Evolutionary conservation across 129 eudicot species (phyloP).

Genomic region (Saposhnikovia divaricata): DNA sequence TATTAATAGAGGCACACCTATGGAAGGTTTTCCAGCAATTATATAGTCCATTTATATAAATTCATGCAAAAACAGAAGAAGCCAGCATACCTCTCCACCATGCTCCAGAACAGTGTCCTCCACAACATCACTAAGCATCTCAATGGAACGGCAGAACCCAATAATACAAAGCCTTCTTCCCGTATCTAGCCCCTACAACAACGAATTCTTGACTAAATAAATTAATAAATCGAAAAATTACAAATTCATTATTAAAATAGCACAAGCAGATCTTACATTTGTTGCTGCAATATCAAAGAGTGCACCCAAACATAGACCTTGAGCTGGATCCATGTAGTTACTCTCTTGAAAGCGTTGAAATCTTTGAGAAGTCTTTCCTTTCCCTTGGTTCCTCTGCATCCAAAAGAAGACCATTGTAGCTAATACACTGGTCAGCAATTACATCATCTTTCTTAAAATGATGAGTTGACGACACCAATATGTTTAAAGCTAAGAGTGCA

Average conservation of each 20-base stretch:
- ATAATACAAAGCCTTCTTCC: constrained; percentile 94
- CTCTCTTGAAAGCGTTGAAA: constrained; percentile 71
- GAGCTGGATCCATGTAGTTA: constrained; percentile 96
- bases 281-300: constrained; percentile 99
- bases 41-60: neutral
- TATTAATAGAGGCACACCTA: neutral
- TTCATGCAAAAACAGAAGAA: neutral
- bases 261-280: constrained; percentile 42
- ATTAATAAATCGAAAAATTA: too few species aligned
- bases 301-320: constrained; percentile 92
- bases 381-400: constrained; percentile 64
- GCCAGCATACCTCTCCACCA: constrained; percentile 83
- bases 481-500: neutral
- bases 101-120: constrained; percentile 97
- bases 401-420: constrained; percentile 16
- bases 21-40: neutral
- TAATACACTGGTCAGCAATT: neutral
- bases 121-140: constrained; percentile 98
- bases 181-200: constrained; percentile 73
- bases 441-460: neutral
- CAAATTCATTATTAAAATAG: neutral
- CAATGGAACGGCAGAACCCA: constrained; percentile 96
- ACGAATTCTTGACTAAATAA: constrained; percentile 15
- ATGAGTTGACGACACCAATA: neutral
- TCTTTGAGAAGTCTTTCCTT: constrained; percentile 48